phyloP scores from a whole-genome alignment of 495 filamentous ascomycete species.

The Pseudoneurospora amorphoporcata region DNA sequence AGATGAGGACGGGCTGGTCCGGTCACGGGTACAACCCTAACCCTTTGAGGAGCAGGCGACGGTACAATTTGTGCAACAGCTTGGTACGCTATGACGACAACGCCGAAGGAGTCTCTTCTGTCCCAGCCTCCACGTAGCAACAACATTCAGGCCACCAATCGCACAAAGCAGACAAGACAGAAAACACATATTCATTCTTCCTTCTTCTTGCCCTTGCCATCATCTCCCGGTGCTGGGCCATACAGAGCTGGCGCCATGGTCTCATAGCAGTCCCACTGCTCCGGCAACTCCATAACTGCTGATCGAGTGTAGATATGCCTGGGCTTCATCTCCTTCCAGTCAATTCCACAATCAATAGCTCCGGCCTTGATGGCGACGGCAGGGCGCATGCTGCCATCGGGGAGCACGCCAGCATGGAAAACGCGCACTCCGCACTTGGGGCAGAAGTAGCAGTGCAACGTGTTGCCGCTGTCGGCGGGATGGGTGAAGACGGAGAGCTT shows the following conservation, averaged over 20 bases:
- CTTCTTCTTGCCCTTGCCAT: neutral
- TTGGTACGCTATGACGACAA: neutral
- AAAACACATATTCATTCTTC: neutral
- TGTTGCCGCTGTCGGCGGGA: constrained; percentile 28
- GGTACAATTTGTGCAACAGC: neutral
- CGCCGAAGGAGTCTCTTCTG: neutral
- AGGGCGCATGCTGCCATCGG: constrained; percentile 19
- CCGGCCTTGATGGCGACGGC: constrained; percentile 39
- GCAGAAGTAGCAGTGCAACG: constrained; percentile 37
- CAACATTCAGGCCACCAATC: neutral
- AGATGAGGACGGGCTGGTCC: neutral
- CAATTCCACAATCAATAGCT: constrained; percentile 28
- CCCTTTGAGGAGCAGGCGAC: neutral
- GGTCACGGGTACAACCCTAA: neutral
- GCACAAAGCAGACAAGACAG: neutral
- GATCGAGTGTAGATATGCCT: neutral
- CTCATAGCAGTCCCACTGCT: neutral
- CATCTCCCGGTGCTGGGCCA: neutral
- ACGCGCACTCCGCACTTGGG: constrained; percentile 36
- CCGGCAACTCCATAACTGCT: neutral
- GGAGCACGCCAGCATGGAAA: constrained; percentile 27
- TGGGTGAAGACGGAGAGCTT: constrained; percentile 28
- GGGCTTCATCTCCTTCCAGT: constrained; percentile 7
- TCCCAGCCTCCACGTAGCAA: neutral
- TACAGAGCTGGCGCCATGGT: neutral